Evolutionary conservation across 1,139 yeast species (phyloP).

Genomic region (Zygosaccharomyces sapae): DNA sequence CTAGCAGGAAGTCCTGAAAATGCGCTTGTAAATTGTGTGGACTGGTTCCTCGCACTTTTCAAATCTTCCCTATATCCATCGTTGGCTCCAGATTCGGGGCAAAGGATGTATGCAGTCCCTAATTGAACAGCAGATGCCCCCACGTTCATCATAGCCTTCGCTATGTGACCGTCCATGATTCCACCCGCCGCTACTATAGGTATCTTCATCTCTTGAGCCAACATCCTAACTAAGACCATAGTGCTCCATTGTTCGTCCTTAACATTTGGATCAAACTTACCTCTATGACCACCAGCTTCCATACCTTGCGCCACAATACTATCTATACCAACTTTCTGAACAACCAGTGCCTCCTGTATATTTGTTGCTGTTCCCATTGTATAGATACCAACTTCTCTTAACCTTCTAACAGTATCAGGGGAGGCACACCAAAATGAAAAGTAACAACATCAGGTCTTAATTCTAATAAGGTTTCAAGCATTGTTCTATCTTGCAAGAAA

Average conservation of each 20-base stretch:
- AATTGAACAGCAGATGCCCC: slow-evolving; percentile 49
- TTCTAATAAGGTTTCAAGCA: slow-evolving; percentile 5
- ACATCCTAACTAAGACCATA: slow-evolving; percentile 35
- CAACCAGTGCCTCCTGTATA: slow-evolving; percentile 39
- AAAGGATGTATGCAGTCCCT: slow-evolving; percentile 45
- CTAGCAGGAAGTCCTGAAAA: slow-evolving; percentile 44
- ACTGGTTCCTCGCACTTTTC: slow-evolving; percentile 11
- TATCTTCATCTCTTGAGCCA: slow-evolving; percentile 24
- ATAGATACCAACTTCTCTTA: slow-evolving; percentile 38
- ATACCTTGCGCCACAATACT: slow-evolving; percentile 48
- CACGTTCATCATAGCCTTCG: slow-evolving; percentile 31
- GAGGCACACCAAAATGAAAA: slow-evolving; percentile 50
- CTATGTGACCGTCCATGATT: slow-evolving; percentile 35
- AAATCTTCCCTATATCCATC: slow-evolving; percentile 5
- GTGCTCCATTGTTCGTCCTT: slow-evolving; percentile 42
- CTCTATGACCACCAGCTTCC: slow-evolving; percentile 57
- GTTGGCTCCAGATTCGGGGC: slow-evolving; percentile 35
- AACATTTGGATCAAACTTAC: slow-evolving; percentile 35
- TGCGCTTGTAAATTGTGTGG: slow-evolving; percentile 39
- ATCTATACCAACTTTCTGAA: slow-evolving; percentile 35
- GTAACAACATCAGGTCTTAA: slow-evolving; percentile 41
- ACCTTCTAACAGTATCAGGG: slow-evolving; percentile 29
- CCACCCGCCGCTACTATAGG: slow-evolving; percentile 49
- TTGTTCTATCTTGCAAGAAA: slow-evolving; percentile 11
- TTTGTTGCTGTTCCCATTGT: slow-evolving; percentile 45